Evolutionary conservation across 345 rosid genomes (phyloP).

Genomic region (Euphorbia tirucalli): DNA sequence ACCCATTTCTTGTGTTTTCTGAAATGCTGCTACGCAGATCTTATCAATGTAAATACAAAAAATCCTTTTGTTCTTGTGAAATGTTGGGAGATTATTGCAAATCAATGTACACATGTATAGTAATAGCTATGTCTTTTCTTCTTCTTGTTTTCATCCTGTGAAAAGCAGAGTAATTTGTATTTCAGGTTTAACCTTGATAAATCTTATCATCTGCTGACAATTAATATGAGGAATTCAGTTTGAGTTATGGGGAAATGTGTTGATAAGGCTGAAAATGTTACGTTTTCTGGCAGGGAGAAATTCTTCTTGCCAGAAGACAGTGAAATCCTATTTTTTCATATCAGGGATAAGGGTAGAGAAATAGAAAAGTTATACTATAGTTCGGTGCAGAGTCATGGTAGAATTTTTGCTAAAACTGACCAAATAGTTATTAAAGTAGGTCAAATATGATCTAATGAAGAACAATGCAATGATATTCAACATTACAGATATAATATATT

Average conservation of each 20-base stretch:
- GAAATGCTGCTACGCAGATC: neutral
- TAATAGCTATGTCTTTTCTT: neutral
- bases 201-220: neutral
- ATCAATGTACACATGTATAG: slow-evolving; percentile 28
- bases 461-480: too few species aligned
- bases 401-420: too few species aligned
- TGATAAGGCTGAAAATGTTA: neutral
- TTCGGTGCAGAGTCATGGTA: too few species aligned
- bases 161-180: neutral
- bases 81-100: slow-evolving; percentile 17
- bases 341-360: too few species aligned
- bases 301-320: too few species aligned
- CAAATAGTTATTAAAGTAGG: too few species aligned
- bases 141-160: neutral
- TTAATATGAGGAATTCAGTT: neutral
- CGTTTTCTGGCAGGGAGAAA: too few species aligned
- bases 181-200: neutral
- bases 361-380: too few species aligned
- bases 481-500: too few species aligned
- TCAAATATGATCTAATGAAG: too few species aligned
- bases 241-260: neutral
- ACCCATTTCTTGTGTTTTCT: neutral
- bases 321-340: too few species aligned
- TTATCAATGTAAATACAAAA: slow-evolving; percentile 22
- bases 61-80: neutral